Percentiles rank a stretch among this genome's conserved stretches.
Evolutionary conservation across 176 grass and related monocot genomes (phyloP).

Genomic region (Eremochloa ophiuroides): DNA sequence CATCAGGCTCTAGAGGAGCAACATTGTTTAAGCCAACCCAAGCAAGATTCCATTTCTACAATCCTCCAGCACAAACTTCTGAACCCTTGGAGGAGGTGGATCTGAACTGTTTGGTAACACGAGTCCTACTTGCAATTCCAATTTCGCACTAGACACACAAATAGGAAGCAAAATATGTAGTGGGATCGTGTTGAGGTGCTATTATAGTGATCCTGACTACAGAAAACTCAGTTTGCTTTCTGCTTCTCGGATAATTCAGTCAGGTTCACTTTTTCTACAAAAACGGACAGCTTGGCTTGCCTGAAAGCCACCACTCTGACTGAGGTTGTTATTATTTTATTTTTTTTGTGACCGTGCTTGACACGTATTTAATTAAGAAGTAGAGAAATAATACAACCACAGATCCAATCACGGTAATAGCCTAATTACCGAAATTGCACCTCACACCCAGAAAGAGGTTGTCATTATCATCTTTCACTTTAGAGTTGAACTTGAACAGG

Average conservation of each 20-base stretch:
- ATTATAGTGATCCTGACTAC: neutral
- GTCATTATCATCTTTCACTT: neutral
- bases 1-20: slow-evolving; percentile 71
- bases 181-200: neutral
- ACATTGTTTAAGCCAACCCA: slow-evolving; percentile 87
- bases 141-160: slow-evolving; percentile 46
- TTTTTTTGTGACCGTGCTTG: too few species aligned
- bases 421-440: too few species aligned
- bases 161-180: neutral
- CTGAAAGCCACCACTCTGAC: slow-evolving; percentile 17
- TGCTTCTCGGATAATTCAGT: neutral
- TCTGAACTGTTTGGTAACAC: slow-evolving; percentile 5
- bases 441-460: too few species aligned
- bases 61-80: slow-evolving; percentile 52
- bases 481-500: neutral
- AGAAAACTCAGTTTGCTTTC: neutral
- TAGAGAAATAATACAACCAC: too few species aligned
- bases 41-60: slow-evolving; percentile 84
- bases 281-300: neutral
- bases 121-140: slow-evolving; percentile 61
- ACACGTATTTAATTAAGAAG: too few species aligned
- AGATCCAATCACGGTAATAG: too few species aligned
- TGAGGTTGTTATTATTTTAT: too few species aligned
- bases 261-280: slow-evolving; percentile 4
- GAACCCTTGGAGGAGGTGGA: slow-evolving; percentile 35